Percentiles rank a stretch among this genome's conserved stretches.
phyloP scores from a whole-genome alignment of 306 rosid genomes.

The Herpetospermum pedunculosum region DNA sequence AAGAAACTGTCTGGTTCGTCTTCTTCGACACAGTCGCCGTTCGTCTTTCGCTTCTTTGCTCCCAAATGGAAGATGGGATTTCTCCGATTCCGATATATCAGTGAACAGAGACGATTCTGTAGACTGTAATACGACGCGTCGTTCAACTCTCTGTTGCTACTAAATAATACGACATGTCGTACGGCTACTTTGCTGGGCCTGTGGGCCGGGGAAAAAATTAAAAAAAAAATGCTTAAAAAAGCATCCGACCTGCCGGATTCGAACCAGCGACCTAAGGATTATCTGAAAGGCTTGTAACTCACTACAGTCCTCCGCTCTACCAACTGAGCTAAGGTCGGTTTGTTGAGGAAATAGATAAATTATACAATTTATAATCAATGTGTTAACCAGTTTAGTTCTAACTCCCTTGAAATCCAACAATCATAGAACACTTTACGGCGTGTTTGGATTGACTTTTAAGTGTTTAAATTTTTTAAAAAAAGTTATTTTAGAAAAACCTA shows the following conservation, averaged over 20 bases:
- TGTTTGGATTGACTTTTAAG: too few relatives aligned
- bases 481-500: too few relatives aligned
- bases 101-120: not conserved
- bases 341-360: not conserved
- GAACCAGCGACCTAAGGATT: conserved; percentile 12
- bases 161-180: not conserved
- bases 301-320: conserved; percentile 18
- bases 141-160: not conserved
- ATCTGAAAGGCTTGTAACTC: not conserved
- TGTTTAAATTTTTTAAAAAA: too few relatives aligned
- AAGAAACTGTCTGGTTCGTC: not conserved
- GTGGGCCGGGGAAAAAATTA: not conserved
- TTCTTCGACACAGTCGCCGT: not conserved
- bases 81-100: not conserved
- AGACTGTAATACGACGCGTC: not conserved
- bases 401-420: too few relatives aligned
- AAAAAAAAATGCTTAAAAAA: not conserved
- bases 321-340: conserved; percentile 18
- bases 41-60: not conserved
- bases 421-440: too few relatives aligned
- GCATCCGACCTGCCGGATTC: conserved; percentile 5
- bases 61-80: not conserved
- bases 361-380: too few relatives aligned
- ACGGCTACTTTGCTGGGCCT: not conserved
- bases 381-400: too few relatives aligned